Evolutionary conservation across 139 green algal species (phyloP), one percentile per base, ranked within the genome.

Genomic region (Chlamydomonas asymmetrica): DNA sequence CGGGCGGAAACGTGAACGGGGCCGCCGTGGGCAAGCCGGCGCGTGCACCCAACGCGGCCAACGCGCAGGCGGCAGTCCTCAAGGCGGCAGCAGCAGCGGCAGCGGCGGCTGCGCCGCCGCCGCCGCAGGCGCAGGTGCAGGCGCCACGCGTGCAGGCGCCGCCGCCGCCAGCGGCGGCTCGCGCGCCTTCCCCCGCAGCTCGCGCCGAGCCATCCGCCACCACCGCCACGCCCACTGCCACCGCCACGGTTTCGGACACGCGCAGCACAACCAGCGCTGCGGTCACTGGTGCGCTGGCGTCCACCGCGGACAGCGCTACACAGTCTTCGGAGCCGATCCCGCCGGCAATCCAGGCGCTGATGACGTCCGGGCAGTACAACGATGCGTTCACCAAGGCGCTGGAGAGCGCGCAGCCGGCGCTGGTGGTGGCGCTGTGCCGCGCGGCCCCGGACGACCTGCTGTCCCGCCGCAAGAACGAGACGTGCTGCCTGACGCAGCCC

Each of bases 351-450:
- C n/a, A 23, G 31, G 31, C 37, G 5, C 61, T 76, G 39, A 62
- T 79, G 52, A 10, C 35, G 22, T 34, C 40, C 0, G 62, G 81
- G 31, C 71, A 85, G 62, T 84, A 86, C 57, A 89, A 93, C 63
- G 73, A 81, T 22, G 89, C 89, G 16, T 86, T 94, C 34, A 63
- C 71, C 1, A 65, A 74, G 43, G 89, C 84, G 0, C 84, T 95
- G 63, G 68, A 78, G 35, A 66, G 81, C 32, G 48, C 78, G 4
- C 82, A 91, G 64, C 75, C 97, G 48, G 80, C 70, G 70, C 80
- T 86, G 45, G 90, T 97, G 29, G 56, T 75, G 16, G 97, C 92
- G 93, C 78, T 96, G 27, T 97, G 91, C 69, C n/a, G 27, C 4
- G 86, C 93, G 75, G 75, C 83, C 29, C 60, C 64, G n/a, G 73